Conservation (phyloP, 345 rosid genomes). For the Psidium guajava region DNA sequence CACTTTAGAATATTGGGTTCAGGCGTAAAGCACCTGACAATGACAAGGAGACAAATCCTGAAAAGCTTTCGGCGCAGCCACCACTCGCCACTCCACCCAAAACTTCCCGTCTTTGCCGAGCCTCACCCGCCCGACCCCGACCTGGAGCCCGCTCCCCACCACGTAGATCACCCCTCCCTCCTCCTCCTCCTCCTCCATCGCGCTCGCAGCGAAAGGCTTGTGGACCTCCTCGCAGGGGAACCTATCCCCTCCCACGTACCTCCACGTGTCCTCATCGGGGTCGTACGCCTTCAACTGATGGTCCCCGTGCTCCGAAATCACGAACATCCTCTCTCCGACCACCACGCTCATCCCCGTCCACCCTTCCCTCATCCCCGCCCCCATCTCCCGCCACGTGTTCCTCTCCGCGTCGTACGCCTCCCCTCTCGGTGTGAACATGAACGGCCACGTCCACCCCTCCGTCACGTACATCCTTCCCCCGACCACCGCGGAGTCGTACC, state of each 20-base stretch:
- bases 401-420: slow-evolving; percentile 27
- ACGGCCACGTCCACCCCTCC: slow-evolving; percentile 90
- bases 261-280: slow-evolving; percentile 42
- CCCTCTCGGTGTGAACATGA: slow-evolving; percentile 47
- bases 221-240: slow-evolving; percentile 33
- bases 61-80: slow-evolving; percentile 27
- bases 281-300: slow-evolving; percentile 51
- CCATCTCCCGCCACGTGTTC: slow-evolving; percentile 58
- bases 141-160: slow-evolving; percentile 39
- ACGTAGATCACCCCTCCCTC: slow-evolving; percentile 43
- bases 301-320: slow-evolving; percentile 60
- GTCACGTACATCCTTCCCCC: slow-evolving; percentile 40
- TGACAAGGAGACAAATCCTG: slow-evolving; percentile 33
- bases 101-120: slow-evolving; percentile 13
- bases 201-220: slow-evolving; percentile 42
- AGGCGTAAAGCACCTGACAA: slow-evolving; percentile 52
- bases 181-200: neutral
- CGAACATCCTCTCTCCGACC: slow-evolving; percentile 26
- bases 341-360: slow-evolving; percentile 64
- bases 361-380: slow-evolving; percentile 54
- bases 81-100: slow-evolving; percentile 33
- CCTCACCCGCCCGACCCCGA: slow-evolving; percentile 34
- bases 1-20: neutral
- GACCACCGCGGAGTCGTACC: slow-evolving; percentile 63
- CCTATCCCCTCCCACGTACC: slow-evolving; percentile 35